Conservation (phyloP, 208 protist genomes). For the Acanthamoeba lenticulata region DNA sequence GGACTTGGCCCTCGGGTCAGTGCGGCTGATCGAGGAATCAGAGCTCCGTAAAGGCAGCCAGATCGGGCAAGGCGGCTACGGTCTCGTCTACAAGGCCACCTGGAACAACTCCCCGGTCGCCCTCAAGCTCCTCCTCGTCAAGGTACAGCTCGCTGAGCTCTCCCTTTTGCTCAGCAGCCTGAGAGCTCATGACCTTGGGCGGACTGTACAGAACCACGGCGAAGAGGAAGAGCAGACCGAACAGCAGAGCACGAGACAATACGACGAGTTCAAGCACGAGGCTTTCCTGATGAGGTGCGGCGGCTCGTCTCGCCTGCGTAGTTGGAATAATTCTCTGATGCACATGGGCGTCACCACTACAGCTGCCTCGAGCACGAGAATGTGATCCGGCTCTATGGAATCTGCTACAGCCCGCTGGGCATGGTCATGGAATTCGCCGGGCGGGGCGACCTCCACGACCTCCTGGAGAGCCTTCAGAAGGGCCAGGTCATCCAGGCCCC, state of each 20-base stretch:
- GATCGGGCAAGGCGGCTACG: background rate
- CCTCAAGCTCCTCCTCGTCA: background rate
- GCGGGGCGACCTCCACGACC: constrained; percentile 68
- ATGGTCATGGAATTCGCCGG: constrained; percentile 78
- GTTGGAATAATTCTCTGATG: too few species aligned
- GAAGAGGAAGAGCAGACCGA: background rate
- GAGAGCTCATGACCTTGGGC: background rate
- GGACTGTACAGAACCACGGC: background rate
- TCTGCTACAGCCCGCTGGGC: constrained; percentile 69
- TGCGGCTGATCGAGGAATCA: background rate
- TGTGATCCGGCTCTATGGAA: constrained; percentile 69
- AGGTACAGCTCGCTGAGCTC: background rate
- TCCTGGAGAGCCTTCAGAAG: constrained; percentile 37
- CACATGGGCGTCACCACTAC: too few species aligned
- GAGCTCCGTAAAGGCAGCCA: background rate
- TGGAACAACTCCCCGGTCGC: background rate
- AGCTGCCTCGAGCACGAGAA: constrained; percentile 74
- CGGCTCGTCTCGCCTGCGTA: too few species aligned
- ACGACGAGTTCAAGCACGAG: constrained; percentile 75
- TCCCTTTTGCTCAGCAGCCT: background rate
- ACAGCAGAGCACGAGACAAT: constrained; percentile 49
- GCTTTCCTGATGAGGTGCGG: constrained; percentile 74
- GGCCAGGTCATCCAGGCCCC: background rate
- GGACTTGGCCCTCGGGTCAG: background rate
- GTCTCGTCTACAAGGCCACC: constrained; percentile 22